Base-by-base conservation (phyloP, 2,329 filamentous ascomycete species). In the Pseudogymnoascus sp. region DNA sequence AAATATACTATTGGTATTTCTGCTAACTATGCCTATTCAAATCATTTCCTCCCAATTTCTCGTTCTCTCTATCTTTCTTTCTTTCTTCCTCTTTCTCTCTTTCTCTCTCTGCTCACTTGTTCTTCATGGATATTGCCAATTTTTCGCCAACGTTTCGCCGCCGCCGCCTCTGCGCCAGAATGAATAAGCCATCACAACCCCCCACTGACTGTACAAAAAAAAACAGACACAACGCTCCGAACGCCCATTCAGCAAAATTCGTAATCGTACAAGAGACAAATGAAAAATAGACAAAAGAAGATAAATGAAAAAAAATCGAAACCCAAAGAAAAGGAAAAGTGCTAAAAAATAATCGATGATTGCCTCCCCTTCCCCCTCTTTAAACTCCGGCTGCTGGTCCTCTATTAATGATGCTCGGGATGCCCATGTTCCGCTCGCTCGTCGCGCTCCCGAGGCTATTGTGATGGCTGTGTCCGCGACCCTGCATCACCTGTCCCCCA, bases 401-500 rank as follows among this genome's bases (percentile, higher is more conserved):
- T 60, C 59, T 60, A 40, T 60, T 60, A 40, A 60, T 60, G 37
- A 60, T 60, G 59, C 59, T 60, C 1, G 34, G 31, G 34, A 60
- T 60, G 16, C 59, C 59, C 59, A 60, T 60, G 37, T 60, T 40
- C 16, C 59, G 18, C 31, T 60, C 37, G 37, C 59, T 60, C 12
- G 37, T 37, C 12, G 18, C 37, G 23, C 59, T 60, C 59, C 59
- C 59, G 12, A 62, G 38, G 38, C 42, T 46, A 14, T 62, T 44
- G 21, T 42, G 36, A 34, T 53, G 37, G 38, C 60, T 53, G 38
- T 62, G 60, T 21, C 66, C 78, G 75, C 61, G 73, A 67, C 67
- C 64, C 14, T 69, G 66, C n/a, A 71, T 63, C 34, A 74, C 72
- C 62, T 62, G 60, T 42, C 66, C 67, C 65, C 74, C 21, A 21